Evolutionary conservation across 192 early-diverging fungal genomes (phyloP), one percentile per base, ranked within the genome.

Genomic region (Phycomyces nitens): DNA sequence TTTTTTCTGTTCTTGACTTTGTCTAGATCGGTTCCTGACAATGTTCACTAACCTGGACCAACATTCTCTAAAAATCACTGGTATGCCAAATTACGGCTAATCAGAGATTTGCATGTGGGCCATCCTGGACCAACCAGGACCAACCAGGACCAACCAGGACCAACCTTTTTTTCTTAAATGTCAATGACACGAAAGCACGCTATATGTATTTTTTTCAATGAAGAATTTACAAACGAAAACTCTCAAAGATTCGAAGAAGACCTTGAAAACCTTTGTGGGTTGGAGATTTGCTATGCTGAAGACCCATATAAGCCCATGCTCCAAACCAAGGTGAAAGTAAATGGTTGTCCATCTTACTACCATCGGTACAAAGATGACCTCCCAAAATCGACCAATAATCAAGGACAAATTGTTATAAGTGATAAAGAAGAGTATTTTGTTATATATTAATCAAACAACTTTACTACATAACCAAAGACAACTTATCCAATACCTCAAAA

Each of bases 351-450:
- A 47, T 47, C 44, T 11, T 47, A 47, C 44, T 41, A 44, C 21
- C 8, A 42, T 26, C 0, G 22, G 41, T 15, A 10, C 21, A 42
- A 23, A 12, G 0, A 0, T 41, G 29, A 34, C 27, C 27, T 56
- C 55, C 27, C 55, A 38, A 56, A 56, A 56, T 39, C 55, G 38
- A 56, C 29, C 3, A 56, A 56, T 38, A 26, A 38, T 56, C 29
- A 56, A 56, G 29, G 38, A 38, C 29, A 56, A 56, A 56, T 39
- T 56, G 38, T 56, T 56, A n/a, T n/a, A 56, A 56, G 55, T 56
- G 55, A 56, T 56, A 56, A 38, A 38, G 55, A 56, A 56, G 55
- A 56, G 55, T 56, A 12, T 14, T 56, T 56, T n/a, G n/a, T n/a
- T 56, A 38, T 56, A 12, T 34, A 56, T 56, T 56, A 56, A 34